These are phyloP conservation scores for Leucocoprinus birnbaumii DNA, from an alignment of 768 basidiomycete species.

Conservation along the genomic window DNA sequence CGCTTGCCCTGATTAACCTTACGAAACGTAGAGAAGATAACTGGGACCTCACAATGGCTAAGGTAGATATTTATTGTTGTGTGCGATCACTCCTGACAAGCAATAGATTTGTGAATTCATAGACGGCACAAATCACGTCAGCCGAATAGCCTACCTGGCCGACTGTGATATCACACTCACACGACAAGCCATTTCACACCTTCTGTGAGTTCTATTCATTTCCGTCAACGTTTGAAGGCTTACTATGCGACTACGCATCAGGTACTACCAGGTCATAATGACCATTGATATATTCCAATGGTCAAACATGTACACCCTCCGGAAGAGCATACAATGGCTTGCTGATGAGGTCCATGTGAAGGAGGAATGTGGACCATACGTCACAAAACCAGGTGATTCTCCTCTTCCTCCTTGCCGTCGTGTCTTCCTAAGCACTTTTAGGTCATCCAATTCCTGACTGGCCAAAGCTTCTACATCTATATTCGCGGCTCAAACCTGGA, in stretches of 20 bases:
- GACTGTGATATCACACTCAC: slow-evolving; percentile 84
- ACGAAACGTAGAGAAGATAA: slow-evolving; percentile 80
- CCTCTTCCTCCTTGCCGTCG: neutral
- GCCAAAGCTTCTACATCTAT: slow-evolving; percentile 83
- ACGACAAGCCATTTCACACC: slow-evolving; percentile 85
- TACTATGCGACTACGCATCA: slow-evolving; percentile 31
- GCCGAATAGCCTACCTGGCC: slow-evolving; percentile 87
- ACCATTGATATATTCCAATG: slow-evolving; percentile 97
- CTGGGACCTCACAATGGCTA: slow-evolving; percentile 94
- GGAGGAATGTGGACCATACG: slow-evolving; percentile 91
- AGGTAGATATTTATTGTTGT: slow-evolving; percentile 40
- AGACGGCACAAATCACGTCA: slow-evolving; percentile 90
- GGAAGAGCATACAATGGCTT: slow-evolving; percentile 84
- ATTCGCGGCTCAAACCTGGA: slow-evolving; percentile 82
- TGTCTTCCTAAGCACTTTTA: slow-evolving; percentile 16
- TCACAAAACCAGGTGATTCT: slow-evolving; percentile 66
- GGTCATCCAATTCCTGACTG: slow-evolving; percentile 73
- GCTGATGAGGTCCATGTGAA: slow-evolving; percentile 82
- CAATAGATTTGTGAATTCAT: slow-evolving; percentile 73
- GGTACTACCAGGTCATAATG: slow-evolving; percentile 97
- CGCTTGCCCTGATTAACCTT: slow-evolving; percentile 84
- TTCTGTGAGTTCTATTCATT: slow-evolving; percentile 57
- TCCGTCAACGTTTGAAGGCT: neutral
- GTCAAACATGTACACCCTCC: slow-evolving; percentile 94
- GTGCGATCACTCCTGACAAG: neutral